Conservation (phyloP, 2,329 filamentous ascomycete species). For the Xylaria multiplex region DNA sequence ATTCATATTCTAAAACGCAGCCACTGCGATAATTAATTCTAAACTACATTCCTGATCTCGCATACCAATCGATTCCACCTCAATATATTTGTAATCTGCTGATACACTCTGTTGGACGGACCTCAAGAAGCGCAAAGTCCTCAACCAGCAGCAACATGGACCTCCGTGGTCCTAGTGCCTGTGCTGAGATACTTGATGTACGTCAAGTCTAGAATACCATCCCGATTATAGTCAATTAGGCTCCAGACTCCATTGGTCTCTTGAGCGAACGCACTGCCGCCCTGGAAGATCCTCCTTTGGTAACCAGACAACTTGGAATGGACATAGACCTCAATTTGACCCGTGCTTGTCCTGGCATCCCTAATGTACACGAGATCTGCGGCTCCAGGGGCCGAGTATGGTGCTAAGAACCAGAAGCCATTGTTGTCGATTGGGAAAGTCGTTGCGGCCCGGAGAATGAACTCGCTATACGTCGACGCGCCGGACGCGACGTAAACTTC, state of each 20-base stretch:
- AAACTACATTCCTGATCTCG: too few species aligned
- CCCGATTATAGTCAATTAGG: constrained; percentile 17
- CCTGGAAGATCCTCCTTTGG: constrained; percentile 16
- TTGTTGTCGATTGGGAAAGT: constrained; percentile 19
- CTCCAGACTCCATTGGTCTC: constrained; percentile 27
- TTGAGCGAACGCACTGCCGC: constrained; percentile 14
- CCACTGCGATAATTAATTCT: too few species aligned
- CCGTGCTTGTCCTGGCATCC: constrained; percentile 2
- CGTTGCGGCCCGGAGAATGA: constrained; percentile 15
- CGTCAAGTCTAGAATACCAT: constrained; percentile 17
- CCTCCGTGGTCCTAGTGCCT: constrained; percentile 15
- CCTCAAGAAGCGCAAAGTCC: background rate
- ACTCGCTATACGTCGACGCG: constrained; percentile 17
- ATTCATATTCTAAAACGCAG: too few species aligned
- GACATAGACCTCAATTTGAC: constrained; percentile 17
- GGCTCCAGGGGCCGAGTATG: constrained; percentile 10
- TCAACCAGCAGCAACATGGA: constrained; percentile 33
- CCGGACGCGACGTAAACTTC: constrained; percentile 28
- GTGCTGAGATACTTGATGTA: constrained; percentile 25
- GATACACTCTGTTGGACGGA: too few species aligned
- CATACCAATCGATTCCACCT: too few species aligned
- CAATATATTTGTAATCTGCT: too few species aligned
- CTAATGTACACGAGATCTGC: constrained; percentile 30
- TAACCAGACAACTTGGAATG: constrained; percentile 21
- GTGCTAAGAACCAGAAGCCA: constrained; percentile 25